Base-by-base conservation (phyloP, 2,329 filamentous ascomycete genomes). In the Claviceps pazoutovae region DNA sequence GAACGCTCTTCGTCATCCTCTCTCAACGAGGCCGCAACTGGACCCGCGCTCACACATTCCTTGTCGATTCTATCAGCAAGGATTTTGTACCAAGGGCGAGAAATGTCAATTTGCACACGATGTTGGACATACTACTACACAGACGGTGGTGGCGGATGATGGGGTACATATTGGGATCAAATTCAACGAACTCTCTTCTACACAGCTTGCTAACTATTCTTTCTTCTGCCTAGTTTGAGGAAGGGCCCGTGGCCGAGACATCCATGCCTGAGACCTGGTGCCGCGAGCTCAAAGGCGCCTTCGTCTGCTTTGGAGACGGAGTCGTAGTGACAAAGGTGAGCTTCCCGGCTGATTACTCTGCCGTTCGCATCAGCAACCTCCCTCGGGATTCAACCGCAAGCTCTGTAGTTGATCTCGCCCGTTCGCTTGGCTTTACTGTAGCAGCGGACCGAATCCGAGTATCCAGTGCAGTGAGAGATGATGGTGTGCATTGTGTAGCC, bases 271-370 rank as follows among this genome's bases (percentile, higher is more conserved):
- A 49, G 26, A 36, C 23, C 19, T 41, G 48, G 37, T 41, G 36
- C 23, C 48, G 37, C 14, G 23, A 49, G 37, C 36, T 49, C 21
- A 23, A 41, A 26, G 66, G 64, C 1, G 62, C 60, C 7, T 53
- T 61, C 50, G 63, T 60, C 1, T 42, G 60, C 9, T 69, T 68
- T 11, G 61, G 57, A 9, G 61, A 61, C 9, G 68, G 68, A 4
- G 64, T 62, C 1, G 44, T 49, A 0, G 54, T 68, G 5, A 30
- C 49, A 1, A 63, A 61, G 16, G 52, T 66, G 2, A 57, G 56
- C 11, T 56, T 69, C 8, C 56, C 60, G 1, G 64, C 65, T 1
- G 68, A 71, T 56, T 67, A 65, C 48, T 69, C 67, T 1, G 61
- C 65, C 0, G 59, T 67, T 26, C 66, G 62, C 5, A 59, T 70